Base-by-base conservation (phyloP, 1,284 basidiomycete species). In the Caloboletus inedulis region DNA sequence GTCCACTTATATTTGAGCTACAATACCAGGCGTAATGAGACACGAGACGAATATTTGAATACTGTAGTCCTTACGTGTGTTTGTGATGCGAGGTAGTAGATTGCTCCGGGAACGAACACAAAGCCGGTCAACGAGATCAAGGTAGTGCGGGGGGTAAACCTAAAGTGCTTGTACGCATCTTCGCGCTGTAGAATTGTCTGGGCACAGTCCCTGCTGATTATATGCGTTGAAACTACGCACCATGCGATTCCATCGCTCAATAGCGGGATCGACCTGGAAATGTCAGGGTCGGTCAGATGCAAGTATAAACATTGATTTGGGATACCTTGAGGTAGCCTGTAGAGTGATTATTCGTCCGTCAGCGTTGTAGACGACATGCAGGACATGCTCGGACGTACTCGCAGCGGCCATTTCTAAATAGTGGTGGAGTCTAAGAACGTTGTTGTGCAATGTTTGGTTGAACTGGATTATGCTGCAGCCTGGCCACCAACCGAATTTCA, bases 181-280 rank as follows among this genome's bases (percentile, higher is more conserved):
- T 93, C 91, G 51, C 91, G 84, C 91, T 93, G 60, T 34, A 33
- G 14, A n/a, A n/a, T 50, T 51, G 29, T 51, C 43, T 52, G 43
- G 48, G 23, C 29, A 45, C 25, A 4, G 34, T 23, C 8, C 16
- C 18, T 12, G 21, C 12, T 16, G 43, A 13, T 19, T 23, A 45
- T 44, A 53, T 48, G 42, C 47, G 29, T 30, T 43, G 9, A 50
- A 33, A 51, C 14, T 40, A 58, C 69, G 72, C 49, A 91, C 89
- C 87, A 91, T 89, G 39, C 70, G 69, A 63, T 83, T 84, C 81
- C 88, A 91, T 73, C 86, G 79, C 69, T 91, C 89, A 65, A 91
- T 79, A 54, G 89, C 84, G 62, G 87, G 86, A 73, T 94, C 90
- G 57, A 77, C 64, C 89, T 91, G 61, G 29, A 45, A 48, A 48